Base-by-base conservation (phyloP, 169 alveolate species). In the Babesia bigemina region DNA sequence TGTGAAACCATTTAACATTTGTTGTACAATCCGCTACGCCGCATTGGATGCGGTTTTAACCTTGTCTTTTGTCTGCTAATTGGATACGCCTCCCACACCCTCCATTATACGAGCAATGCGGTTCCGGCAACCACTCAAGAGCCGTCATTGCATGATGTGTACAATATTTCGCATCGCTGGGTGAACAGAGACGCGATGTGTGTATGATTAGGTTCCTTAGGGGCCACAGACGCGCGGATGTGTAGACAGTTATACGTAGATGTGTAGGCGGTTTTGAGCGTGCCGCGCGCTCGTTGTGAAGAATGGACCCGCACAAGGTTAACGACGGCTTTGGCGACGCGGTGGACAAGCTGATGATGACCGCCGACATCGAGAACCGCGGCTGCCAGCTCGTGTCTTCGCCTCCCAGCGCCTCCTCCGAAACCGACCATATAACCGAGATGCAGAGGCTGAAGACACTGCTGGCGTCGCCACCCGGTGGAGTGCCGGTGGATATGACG, bases 301-400 rank as follows among this genome's bases (percentile, higher is more conserved):
- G n/a, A 14, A 67, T 67, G 76, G 13, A 2, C 13, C 10, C 44
- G 28, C 21, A 17, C 22, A 39, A 36, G 6, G 29, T 21, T 39
- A 45, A 53, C 47, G 60, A 26, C 42, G 45, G 67, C 24, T 72
- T 79, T 26, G 84, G 67, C 16, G 52, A 39, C 21, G 59, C 84
- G 21, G 69, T 71, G 10, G 79, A 79, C 17, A 60, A 53, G 22
- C 24, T 79, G 55, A 44, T 70, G 17, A 29, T 58, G n/a, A 52
- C 45, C 57, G 74, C 50, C 36, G 84, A 77, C n/a, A 48, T 77
- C 33, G 86, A 77, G 29, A 63, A 17, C 63, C 78, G 81, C 16
- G 71, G 72, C n/a, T 79, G 87, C 74, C 74, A 55, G 60, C 75
- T 79, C 50, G 86, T 77, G 14, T 55, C 87, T 2, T 77, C 78